phyloP scores from a whole-genome alignment of 495 filamentous ascomycete genomes.

The Symbiotaphrina buchneri region DNA sequence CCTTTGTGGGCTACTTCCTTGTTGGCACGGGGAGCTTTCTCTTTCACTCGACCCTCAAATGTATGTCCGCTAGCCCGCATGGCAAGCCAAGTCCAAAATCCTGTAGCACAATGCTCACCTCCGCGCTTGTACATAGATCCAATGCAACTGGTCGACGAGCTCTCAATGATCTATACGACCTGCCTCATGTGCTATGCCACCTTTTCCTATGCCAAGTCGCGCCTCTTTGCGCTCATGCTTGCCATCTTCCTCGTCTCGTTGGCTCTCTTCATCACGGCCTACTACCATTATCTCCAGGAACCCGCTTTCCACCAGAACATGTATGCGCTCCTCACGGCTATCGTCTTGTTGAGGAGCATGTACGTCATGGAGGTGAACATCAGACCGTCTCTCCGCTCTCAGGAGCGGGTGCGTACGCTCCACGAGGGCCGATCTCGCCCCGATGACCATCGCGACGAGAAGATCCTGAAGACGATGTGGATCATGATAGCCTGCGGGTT shows the following conservation, averaged over 20 bases:
- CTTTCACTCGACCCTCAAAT: constrained; percentile 70
- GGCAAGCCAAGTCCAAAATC: constrained; percentile 1
- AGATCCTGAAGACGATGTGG: constrained; percentile 55
- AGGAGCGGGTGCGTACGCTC: constrained; percentile 8
- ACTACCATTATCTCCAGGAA: constrained; percentile 87
- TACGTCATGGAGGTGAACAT: constrained; percentile 76
- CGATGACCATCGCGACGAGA: constrained; percentile 27
- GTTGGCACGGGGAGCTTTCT: constrained; percentile 63
- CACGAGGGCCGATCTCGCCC: constrained; percentile 4
- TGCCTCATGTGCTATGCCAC: constrained; percentile 82
- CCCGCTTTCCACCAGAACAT: constrained; percentile 82
- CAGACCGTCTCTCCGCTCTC: constrained; percentile 29
- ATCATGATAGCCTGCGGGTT: constrained; percentile 48
- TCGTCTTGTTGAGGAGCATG: constrained; percentile 61
- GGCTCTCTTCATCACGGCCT: constrained; percentile 64
- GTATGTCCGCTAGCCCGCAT: constrained; percentile 17
- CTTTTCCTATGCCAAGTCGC: constrained; percentile 48
- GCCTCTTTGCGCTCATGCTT: constrained; percentile 27
- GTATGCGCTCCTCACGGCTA: constrained; percentile 58
- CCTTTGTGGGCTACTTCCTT: constrained; percentile 52
- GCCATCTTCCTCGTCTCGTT: constrained; percentile 36
- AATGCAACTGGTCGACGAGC: constrained; percentile 92
- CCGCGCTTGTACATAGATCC: constrained; percentile 34
- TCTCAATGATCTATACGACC: constrained; percentile 96
- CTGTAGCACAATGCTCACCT: constrained; percentile 7